Conservation (phyloP, 108 stramenopile genomes). For the Cylindrotheca fusiformis region DNA sequence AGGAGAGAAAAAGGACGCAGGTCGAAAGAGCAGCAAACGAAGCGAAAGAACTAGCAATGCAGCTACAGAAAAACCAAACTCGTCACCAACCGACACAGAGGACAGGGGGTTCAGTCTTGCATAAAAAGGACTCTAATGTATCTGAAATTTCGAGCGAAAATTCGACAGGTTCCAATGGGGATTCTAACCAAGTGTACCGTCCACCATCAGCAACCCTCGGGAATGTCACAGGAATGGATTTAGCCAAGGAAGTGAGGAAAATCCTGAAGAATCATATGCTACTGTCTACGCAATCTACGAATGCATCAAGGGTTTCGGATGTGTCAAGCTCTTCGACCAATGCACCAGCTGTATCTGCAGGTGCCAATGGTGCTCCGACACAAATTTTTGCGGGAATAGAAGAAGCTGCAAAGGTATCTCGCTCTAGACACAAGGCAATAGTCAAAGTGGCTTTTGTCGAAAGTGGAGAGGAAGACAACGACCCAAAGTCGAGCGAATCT, state of each 20-base stretch:
- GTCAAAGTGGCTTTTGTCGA: slow-evolving; percentile 12
- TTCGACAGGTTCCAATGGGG: slow-evolving; percentile 10
- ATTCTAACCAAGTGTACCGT: slow-evolving; percentile 3
- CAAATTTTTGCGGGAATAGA: slow-evolving; percentile 54
- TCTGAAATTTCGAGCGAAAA: slow-evolving; percentile 10
- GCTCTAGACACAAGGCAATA: slow-evolving; percentile 39
- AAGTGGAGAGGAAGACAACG: slow-evolving; percentile 14
- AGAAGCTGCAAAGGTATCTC: slow-evolving; percentile 51
- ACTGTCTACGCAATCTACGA: slow-evolving; percentile 12
- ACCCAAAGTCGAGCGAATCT: slow-evolving; percentile 3
- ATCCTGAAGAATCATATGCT: slow-evolving; percentile 53
- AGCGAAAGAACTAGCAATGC: slow-evolving; percentile 35
- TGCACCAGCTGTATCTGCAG: background rate
- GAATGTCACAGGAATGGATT: slow-evolving; percentile 56
- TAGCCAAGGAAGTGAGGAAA: slow-evolving; percentile 56
- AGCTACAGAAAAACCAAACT: background rate
- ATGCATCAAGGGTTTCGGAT: slow-evolving; percentile 8
- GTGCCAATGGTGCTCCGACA: slow-evolving; percentile 1
- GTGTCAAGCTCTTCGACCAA: slow-evolving; percentile 13
- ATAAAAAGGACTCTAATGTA: background rate
- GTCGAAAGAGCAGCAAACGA: slow-evolving; percentile 50
- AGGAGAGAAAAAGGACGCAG: slow-evolving; percentile 47
- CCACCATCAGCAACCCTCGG: slow-evolving; percentile 48
- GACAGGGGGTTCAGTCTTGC: background rate
- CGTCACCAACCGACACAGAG: background rate